Conservation (phyloP, 2,329 filamentous ascomycete species). For the Verticillium klebahnii region DNA sequence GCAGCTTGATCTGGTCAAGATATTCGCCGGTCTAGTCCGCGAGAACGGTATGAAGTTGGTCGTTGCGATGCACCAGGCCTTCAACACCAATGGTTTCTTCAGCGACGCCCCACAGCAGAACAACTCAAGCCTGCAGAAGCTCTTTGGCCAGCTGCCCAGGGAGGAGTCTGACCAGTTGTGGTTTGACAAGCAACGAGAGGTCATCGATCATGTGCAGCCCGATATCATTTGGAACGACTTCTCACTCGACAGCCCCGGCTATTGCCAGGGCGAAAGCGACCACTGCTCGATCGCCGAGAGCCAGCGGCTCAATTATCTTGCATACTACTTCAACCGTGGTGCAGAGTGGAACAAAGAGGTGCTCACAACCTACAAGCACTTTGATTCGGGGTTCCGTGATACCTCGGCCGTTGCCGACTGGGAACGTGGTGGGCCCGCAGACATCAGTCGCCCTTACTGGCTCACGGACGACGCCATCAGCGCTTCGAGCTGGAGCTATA, state of each 20-base stretch:
- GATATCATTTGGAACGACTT: slow-evolving; percentile 15
- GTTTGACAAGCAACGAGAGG: slow-evolving; percentile 11
- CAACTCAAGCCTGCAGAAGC: slow-evolving; percentile 9
- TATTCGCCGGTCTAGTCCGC: slow-evolving; percentile 8
- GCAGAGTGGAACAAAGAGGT: slow-evolving; percentile 13
- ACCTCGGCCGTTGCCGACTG: slow-evolving; percentile 13
- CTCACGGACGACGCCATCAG: slow-evolving; percentile 13
- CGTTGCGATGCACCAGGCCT: slow-evolving; percentile 13
- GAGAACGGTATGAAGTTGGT: slow-evolving; percentile 11
- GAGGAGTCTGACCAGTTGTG: slow-evolving; percentile 10
- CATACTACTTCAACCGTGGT: slow-evolving; percentile 14
- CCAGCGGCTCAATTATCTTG: slow-evolving; percentile 8
- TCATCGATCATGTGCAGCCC: slow-evolving; percentile 11
- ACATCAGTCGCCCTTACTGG: slow-evolving; percentile 12
- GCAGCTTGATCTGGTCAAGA: slow-evolving; percentile 9
- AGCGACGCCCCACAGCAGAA: slow-evolving; percentile 7
- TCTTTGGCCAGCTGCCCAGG: slow-evolving; percentile 9
- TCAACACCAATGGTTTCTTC: slow-evolving; percentile 15
- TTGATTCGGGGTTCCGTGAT: slow-evolving; percentile 9
- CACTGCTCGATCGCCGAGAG: slow-evolving; percentile 9
- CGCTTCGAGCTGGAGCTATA: slow-evolving; percentile 12
- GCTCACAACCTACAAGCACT: slow-evolving; percentile 13
- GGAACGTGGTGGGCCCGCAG: slow-evolving; percentile 11
- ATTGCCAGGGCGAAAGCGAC: slow-evolving; percentile 5
- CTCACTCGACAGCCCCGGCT: slow-evolving; percentile 10